Evolutionary conservation across 2,329 filamentous ascomycete species (phyloP).

Genomic region (Grosmannia penicillata): DNA sequence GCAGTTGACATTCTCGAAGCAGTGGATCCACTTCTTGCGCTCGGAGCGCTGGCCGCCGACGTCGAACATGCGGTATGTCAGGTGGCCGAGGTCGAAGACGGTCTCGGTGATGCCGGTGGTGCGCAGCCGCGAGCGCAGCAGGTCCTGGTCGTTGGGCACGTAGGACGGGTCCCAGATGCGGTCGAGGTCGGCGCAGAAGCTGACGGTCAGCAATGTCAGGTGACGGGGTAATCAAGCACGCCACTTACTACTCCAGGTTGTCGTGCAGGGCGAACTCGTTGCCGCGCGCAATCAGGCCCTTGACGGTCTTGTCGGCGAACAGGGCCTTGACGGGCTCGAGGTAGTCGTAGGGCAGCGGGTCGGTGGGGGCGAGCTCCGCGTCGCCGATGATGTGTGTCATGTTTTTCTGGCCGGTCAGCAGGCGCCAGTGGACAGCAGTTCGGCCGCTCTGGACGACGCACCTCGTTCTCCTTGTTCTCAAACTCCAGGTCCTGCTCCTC

Average conservation of each 20-base stretch:
- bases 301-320: conserved; percentile 74
- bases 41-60: conserved; percentile 86
- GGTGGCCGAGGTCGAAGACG: conserved; percentile 76
- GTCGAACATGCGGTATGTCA: conserved; percentile 96
- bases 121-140: conserved; percentile 74
- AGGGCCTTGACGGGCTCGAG: conserved; percentile 68
- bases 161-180: conserved; percentile 64
- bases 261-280: conserved; percentile 96
- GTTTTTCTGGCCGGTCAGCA: conserved; percentile 41
- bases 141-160: conserved; percentile 85
- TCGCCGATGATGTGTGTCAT: conserved; percentile 66
- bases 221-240: background rate
- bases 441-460: conserved; percentile 23
- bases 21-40: conserved; percentile 95
- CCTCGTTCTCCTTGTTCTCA: conserved; percentile 64
- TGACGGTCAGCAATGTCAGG: conserved; percentile 25
- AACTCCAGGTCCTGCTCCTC: conserved; percentile 68
- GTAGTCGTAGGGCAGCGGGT: conserved; percentile 65
- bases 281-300: conserved; percentile 76
- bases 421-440: background rate
- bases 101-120: conserved; percentile 96
- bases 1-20: conserved; percentile 87
- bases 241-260: conserved; percentile 76
- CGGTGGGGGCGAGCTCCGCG: conserved; percentile 68
- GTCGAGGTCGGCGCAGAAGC: conserved; percentile 71